Evolutionary conservation across 345 rosid genomes (phyloP).

Genomic region (Rhodamnia argentea): DNA sequence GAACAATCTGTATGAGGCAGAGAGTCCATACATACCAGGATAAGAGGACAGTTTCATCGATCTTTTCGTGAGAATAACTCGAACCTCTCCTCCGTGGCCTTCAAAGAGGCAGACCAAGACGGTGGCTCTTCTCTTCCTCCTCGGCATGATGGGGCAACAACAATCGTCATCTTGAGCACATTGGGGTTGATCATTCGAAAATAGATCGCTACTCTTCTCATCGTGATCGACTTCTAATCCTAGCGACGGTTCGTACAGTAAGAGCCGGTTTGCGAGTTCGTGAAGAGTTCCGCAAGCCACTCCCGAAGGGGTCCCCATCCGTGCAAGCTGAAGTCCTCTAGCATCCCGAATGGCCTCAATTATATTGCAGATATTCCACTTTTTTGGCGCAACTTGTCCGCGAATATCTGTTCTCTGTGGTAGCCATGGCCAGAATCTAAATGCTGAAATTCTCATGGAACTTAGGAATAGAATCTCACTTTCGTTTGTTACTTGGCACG

Average conservation of each 20-base stretch:
- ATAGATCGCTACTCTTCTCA: not conserved
- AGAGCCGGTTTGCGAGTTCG: not conserved
- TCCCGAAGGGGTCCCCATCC: not conserved
- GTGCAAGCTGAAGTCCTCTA: not conserved
- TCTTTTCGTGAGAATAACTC: conserved; percentile 34
- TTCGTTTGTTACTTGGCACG: not conserved
- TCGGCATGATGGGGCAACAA: not conserved
- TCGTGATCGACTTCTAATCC: not conserved
- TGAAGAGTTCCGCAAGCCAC: not conserved
- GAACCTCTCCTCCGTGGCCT: conserved; percentile 19
- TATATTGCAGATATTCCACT: not conserved
- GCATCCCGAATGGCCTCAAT: not conserved
- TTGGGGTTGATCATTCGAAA: not conserved
- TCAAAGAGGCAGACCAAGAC: conserved; percentile 37
- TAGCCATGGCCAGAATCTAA: not conserved
- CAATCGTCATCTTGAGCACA: not conserved
- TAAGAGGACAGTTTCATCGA: conserved; percentile 26
- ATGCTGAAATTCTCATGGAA: not conserved
- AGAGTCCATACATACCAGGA: conserved; percentile 4
- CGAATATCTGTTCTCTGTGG: not conserved
- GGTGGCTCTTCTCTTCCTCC: conserved; percentile 19
- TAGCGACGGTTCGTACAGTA: not conserved
- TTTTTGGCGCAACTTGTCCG: not conserved
- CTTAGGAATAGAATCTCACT: not conserved
- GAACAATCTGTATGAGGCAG: not conserved